A percentile compares a stretch with the other conserved stretches of the same genome.
phyloP scores from a whole-genome alignment of 805 yeast genomes.

The Osmozyma mogii region DNA sequence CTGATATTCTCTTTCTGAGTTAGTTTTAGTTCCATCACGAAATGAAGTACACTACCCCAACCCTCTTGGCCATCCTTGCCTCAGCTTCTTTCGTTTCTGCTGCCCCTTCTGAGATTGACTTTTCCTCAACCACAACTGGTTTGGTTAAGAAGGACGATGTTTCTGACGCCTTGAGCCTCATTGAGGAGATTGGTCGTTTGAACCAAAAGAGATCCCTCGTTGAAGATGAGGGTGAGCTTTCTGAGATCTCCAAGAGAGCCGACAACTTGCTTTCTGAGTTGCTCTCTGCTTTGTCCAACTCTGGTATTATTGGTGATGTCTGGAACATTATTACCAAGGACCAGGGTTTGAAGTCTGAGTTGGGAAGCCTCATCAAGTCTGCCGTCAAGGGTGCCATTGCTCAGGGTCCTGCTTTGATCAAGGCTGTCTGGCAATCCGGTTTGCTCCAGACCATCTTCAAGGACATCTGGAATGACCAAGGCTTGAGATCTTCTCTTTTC shows the following conservation, averaged over 20 bases:
- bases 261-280: slow-evolving; percentile 29
- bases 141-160: slow-evolving; percentile 30
- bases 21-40: too few relatives aligned
- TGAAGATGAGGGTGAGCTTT: slow-evolving; percentile 20
- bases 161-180: slow-evolving; percentile 24
- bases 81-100: slow-evolving; percentile 29
- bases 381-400: slow-evolving; percentile 27
- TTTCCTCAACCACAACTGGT: slow-evolving; percentile 10
- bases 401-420: slow-evolving; percentile 33
- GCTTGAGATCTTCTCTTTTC: slow-evolving; percentile 26
- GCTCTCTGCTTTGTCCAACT: slow-evolving; percentile 26
- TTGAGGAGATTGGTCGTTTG: slow-evolving; percentile 25
- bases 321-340: slow-evolving; percentile 28
- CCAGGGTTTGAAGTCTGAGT: slow-evolving; percentile 18
- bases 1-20: too few relatives aligned
- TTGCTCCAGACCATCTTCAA: slow-evolving; percentile 25
- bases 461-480: slow-evolving; percentile 22
- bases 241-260: slow-evolving; percentile 26
- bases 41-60: slow-evolving; percentile 36
- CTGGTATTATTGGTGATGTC: slow-evolving; percentile 32
- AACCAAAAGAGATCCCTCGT: slow-evolving; percentile 29
- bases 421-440: slow-evolving; percentile 36
- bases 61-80: slow-evolving; percentile 33
- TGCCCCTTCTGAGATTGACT: slow-evolving; percentile 16
- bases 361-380: slow-evolving; percentile 21